Evolutionary conservation across 176 grass and related monocot genomes (phyloP).

Genomic region (Sorghum bicolor): Sorghum_bicolor_NCBIv3 NC_012872.2:16780001-16780500

Average conservation of each 20-base stretch:
- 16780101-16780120: not conserved
- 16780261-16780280: slow-evolving; percentile 16
- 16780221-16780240: not conserved
- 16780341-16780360: slow-evolving; percentile 51
- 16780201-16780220: slow-evolving; percentile 9
- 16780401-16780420: not conserved
- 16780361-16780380: slow-evolving; percentile 81
- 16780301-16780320: slow-evolving; percentile 80
- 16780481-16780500: not conserved
- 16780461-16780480: not conserved
- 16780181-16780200: too few species aligned
- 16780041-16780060: not conserved
- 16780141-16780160: too few species aligned
- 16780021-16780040: not conserved
- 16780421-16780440: not conserved
- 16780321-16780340: slow-evolving; percentile 72
- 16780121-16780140: not conserved
- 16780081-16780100: not conserved
- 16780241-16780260: not conserved
- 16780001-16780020: not conserved
- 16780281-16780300: slow-evolving; percentile 85
- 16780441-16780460: not conserved
- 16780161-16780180: too few species aligned
- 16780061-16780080: too few species aligned
- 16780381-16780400: slow-evolving; percentile 55